Conservation (phyloP, 23 red algal species). For the Gracilaria gracilis region DNA sequence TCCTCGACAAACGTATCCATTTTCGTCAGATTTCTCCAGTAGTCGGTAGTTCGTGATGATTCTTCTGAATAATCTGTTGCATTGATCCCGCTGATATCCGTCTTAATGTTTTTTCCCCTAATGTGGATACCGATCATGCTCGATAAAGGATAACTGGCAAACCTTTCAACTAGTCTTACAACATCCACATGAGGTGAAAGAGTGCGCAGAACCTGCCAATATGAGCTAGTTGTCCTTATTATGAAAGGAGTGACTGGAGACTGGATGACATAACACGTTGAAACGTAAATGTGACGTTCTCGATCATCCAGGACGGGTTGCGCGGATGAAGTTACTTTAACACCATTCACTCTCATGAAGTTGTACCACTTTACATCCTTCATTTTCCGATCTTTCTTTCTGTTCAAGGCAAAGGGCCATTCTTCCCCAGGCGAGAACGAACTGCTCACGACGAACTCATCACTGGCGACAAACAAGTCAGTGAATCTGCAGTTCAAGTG, state of each 20-base stretch:
- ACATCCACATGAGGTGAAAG: slow-evolving; percentile 68
- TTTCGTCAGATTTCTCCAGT: slow-evolving; percentile 76
- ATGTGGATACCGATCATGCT: slow-evolving; percentile 81
- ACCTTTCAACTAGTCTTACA: slow-evolving; percentile 64
- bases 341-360: slow-evolving; percentile 70
- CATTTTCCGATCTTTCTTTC: slow-evolving; percentile 36
- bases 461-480: slow-evolving; percentile 73
- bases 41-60: slow-evolving; percentile 64
- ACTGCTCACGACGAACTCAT: slow-evolving; percentile 54
- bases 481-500: slow-evolving; percentile 72
- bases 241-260: slow-evolving; percentile 77
- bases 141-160: slow-evolving; percentile 57
- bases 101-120: slow-evolving; percentile 61
- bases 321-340: slow-evolving; percentile 35
- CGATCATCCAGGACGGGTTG: slow-evolving; percentile 54
- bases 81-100: slow-evolving; percentile 67
- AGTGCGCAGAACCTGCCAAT: slow-evolving; percentile 71
- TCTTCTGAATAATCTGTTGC: slow-evolving; percentile 66
- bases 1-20: slow-evolving; percentile 72
- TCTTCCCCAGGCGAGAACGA: slow-evolving; percentile 45
- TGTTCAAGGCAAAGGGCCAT: slow-evolving; percentile 50
- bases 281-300: slow-evolving; percentile 66
- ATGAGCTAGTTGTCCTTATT: slow-evolving; percentile 64
- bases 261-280: slow-evolving; percentile 77
- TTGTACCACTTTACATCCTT: slow-evolving; percentile 71